Base-by-base conservation (phyloP, 768 basidiomycete genomes). In the Serendipita indica region DNA sequence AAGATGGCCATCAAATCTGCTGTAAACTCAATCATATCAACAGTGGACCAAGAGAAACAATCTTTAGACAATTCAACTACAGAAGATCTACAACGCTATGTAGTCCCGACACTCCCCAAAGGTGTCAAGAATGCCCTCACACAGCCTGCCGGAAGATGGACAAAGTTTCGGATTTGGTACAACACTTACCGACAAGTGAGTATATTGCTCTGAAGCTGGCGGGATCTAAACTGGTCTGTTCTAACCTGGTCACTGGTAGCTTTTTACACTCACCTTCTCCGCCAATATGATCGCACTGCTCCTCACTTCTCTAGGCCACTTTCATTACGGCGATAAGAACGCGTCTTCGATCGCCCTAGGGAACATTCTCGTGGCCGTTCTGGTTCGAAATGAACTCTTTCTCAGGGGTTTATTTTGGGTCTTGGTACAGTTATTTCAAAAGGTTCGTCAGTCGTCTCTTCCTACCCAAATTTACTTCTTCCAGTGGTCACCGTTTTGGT, bases 401-500 rank as follows among this genome's bases (percentile, higher is more conserved):
- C 54, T 60, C 12, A 62, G 63, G 2, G 32, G 56, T 16, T 56
- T 64, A 14, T 64, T 58, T 34, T 52, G 58, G 25, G 14, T 63
- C 46, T 46, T 35, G n/a, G 62, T 70, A 59, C 68, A 60, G 14
- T 64, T 66, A 37, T 73, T 73, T 52, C 71, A 71, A 3, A 73
- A 72, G 72, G 72, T 71, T 57, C 35, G 64, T 58, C 0, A 12
- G 3, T 2, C n/a, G 10, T n/a, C 10, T 37, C 35, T 37, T 10
- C 33, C 33, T 14, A 22, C 2, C 16, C n/a, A 25, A 20, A 25
- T 20, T 52, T 33, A 58, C 43, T 39, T 32, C 30, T n/a, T 33
- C 45, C 62, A 73, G 72, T 73, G 72, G 72, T 57, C 72, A 5
- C 72, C 72, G n/a, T 59, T 73, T 33, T 71, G 69, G 72, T 72